A percentile compares a stretch with the other conserved stretches of the same genome.
These are phyloP conservation scores for Mucor mucedo DNA, from an alignment of 371 early-diverging fungal genomes.

Conservation along the genomic window DNA sequence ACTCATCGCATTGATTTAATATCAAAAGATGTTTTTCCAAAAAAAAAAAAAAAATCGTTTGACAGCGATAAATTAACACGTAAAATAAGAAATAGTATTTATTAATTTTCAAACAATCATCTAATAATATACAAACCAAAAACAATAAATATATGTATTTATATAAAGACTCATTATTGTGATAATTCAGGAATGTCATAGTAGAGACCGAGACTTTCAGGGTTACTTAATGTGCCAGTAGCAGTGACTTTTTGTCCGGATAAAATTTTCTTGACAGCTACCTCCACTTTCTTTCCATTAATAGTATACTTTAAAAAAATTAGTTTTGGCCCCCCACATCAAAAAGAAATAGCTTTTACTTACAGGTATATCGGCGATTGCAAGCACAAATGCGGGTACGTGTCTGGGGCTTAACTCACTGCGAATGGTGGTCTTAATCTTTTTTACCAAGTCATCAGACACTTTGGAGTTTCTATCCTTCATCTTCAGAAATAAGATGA, in stretches of 20 bases:
- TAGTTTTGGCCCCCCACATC: not conserved
- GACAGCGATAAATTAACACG: not conserved
- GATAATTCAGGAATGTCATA: constrained; percentile 67
- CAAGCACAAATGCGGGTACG: constrained; percentile 89
- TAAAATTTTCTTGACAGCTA: constrained; percentile 94
- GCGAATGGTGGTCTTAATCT: constrained; percentile 79
- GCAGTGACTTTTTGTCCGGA: constrained; percentile 78
- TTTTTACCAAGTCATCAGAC: constrained; percentile 54
- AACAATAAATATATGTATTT: not conserved
- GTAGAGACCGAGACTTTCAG: constrained; percentile 82
- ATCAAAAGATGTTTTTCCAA: not conserved
- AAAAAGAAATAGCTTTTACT: constrained; percentile 13
- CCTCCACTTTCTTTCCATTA: constrained; percentile 97
- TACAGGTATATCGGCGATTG: constrained; percentile 87
- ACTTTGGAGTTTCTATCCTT: constrained; percentile 41
- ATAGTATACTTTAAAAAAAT: constrained; percentile 74
- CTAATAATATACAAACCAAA: constrained; percentile 3
- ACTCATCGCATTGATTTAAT: no score
- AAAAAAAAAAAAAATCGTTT: not conserved
- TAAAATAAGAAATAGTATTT: not conserved
- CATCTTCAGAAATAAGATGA: constrained; percentile 89
- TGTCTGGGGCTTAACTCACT: constrained; percentile 88
- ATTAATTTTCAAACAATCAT: not conserved
- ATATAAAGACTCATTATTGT: constrained; percentile 26
- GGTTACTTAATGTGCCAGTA: constrained; percentile 83